Base-by-base conservation (phyloP, 2,329 filamentous ascomycete species). In the Juglanconis sp. region DNA sequence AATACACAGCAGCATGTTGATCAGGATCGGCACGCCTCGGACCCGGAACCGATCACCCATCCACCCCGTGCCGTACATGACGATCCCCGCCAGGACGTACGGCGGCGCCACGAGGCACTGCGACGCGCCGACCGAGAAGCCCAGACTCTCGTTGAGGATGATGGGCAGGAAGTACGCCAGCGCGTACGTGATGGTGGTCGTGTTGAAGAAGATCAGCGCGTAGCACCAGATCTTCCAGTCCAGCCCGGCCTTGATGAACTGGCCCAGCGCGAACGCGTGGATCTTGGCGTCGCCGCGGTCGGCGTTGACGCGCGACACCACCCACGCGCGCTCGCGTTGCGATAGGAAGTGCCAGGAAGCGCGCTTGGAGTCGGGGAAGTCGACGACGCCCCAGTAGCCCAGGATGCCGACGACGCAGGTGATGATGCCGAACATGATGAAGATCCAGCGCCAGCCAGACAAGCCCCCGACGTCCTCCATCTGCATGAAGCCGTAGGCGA, bases 111-210 rank as follows among this genome's bases (percentile, higher is more conserved):
- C 81, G 4, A 93, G 83, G 69, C 88, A 91, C 72, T 92, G 89
- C 0, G 88, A 78, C 53, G 77, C 77, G 7, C 80, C 87, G 5
- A 87, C 77, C 51, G 73, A 77, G 76, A 91, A 93, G 13, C 84
- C 82, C 78, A 93, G 83, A 71, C 77, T 81, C 40, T 67, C 67
- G 53, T 77, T 73, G 13, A 96, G 83, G 66, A 95, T 90, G 68
- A 93, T 84, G 6, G 91, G 90, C 4, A 93, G 75, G 69, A 93
- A 94, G 72, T 90, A 94, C 2, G 89, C 88, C 8, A 95, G 82
- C 0, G 90, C 86, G 70, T 95, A 95, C 1, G 82, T 82, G 54
- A 90, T 83, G 10, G 89, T 90, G 0, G 90, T 92, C 2, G 84
- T 83, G 72, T 84, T 85, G 75, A 86, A 85, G 69, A 83, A 84